Evolutionary conservation across 169 alveolate species (phyloP), one percentile per base, ranked within the genome.

Genomic region (Plasmodium gallinaceum): DNA sequence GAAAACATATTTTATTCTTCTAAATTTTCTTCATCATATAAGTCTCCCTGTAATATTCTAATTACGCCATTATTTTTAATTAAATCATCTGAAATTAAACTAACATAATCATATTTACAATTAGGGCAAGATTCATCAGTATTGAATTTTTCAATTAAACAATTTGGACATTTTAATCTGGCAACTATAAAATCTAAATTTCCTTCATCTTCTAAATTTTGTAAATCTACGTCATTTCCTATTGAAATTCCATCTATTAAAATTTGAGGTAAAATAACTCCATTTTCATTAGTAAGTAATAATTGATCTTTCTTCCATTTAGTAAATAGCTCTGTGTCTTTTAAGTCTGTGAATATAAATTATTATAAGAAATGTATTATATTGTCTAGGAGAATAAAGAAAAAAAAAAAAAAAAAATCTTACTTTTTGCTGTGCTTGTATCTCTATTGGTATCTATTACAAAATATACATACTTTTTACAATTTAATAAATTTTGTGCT

Each of bases 151-250:
- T 90, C 94, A 46, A 48, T 52, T 51, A 91, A 64, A 71, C 96
- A 93, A 22, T 74, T 43, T 42, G 96, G 96, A 85, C 96, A 93
- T 65, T 88, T 52, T 86, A 93, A 74, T 86, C 96, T 80, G 8
- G 96, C 88, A 22, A 93, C 72, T 20, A 93, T 91, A 74, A 83
- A 93, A 70, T 93, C 75, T 16, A 96, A 92, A 88, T 95, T 96
- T 8, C 97, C 97, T 87, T 96, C 98, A 60, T 96, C 98, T 88
- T 96, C 98, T 48, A 96, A 78, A 80, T 96, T 97, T 92, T 96
- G 98, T 37, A 95, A 61, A 16, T 91, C 85, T 70, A 66, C 86
- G 51, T 96, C 94, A 68, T 88, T 93, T 43, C 98, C 98, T 65
- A 96, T 71, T 20, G 93, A 65, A 0, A 95, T 95, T 0, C 98